Evolutionary conservation across 176 grass and related monocot genomes (phyloP).

Genomic region (Hsuehochloa calcarea): DNA sequence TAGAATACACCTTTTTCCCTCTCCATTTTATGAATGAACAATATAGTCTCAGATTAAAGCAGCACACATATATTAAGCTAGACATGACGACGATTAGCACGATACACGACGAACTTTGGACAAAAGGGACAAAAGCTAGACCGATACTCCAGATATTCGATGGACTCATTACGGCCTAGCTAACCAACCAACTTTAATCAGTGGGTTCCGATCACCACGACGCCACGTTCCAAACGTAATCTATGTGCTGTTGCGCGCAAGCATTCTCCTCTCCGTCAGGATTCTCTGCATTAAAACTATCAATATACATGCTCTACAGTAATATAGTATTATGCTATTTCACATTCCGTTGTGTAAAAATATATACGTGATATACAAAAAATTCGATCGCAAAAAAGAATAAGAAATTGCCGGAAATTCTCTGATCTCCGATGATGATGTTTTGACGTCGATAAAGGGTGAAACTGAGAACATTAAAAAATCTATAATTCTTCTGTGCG

Average conservation of each 20-base stretch:
- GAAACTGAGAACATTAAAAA: not conserved
- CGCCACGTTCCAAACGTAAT: slow-evolving; percentile 4
- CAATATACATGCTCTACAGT: too few relatives aligned
- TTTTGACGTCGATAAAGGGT: not conserved
- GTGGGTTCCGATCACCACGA: slow-evolving; percentile 16
- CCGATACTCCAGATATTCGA: not conserved
- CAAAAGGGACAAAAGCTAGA: slow-evolving; percentile 19
- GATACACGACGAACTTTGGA: not conserved
- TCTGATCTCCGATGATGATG: not conserved
- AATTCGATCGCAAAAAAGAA: not conserved
- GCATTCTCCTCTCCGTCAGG: slow-evolving; percentile 31
- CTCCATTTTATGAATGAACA: not conserved
- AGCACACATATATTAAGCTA: not conserved
- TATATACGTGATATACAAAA: not conserved
- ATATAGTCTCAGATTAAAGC: not conserved
- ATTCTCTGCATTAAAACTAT: not conserved
- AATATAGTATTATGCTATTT: too few relatives aligned
- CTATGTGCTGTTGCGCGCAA: slow-evolving; percentile 41
- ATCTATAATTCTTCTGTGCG: not conserved
- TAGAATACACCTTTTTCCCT: not conserved
- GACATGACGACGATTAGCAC: slow-evolving; percentile 41
- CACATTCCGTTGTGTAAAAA: not conserved
- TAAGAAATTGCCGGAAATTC: not conserved
- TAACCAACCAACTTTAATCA: slow-evolving; percentile 35
- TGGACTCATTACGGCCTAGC: slow-evolving; percentile 17